Conservation (phyloP, 768 basidiomycete species). For the Paxillus rubicundulus region DNA sequence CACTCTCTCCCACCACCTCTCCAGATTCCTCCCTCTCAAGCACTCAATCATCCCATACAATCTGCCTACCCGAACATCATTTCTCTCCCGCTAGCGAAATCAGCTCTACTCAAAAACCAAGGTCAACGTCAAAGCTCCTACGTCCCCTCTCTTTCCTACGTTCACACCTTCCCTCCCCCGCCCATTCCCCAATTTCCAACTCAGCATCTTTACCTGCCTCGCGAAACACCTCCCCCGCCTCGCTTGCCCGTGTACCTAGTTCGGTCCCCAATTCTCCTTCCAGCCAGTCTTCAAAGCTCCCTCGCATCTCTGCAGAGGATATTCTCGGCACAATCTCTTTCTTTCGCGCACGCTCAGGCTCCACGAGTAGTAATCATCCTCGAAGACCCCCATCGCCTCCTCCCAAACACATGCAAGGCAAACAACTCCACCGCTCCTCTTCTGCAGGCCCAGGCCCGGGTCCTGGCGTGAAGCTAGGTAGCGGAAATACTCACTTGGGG, state of each 20-base stretch:
- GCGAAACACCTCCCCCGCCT: conserved; percentile 10
- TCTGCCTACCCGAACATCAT: conserved; percentile 10
- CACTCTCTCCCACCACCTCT: conserved; percentile 19
- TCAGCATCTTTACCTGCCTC: conserved; percentile 16
- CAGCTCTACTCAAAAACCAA: neutral
- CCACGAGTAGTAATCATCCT: neutral
- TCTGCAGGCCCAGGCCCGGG: conserved; percentile 20
- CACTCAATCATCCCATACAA: conserved; percentile 19
- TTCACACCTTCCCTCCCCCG: conserved; percentile 11
- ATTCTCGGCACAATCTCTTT: conserved; percentile 29
- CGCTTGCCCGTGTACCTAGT: conserved; percentile 9
- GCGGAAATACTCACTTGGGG: conserved; percentile 4
- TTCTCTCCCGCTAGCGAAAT: neutral
- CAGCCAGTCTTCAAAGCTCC: conserved; percentile 6
- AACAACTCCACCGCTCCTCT: conserved; percentile 17
- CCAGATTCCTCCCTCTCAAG: conserved; percentile 21
- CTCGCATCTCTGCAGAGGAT: conserved; percentile 29
- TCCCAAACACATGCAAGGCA: conserved; percentile 10
- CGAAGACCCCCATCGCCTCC: conserved; percentile 14
- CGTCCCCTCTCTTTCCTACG: conserved; percentile 22
- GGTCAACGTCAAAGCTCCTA: conserved; percentile 17
- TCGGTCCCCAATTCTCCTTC: conserved; percentile 17
- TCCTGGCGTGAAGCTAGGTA: neutral
- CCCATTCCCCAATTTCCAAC: conserved; percentile 1
- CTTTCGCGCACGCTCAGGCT: conserved; percentile 27